A percentile compares a stretch with the other conserved stretches of the same genome.
phyloP scores from a whole-genome alignment of 768 basidiomycete genomes.

The Tubosaeta brunneosetosa region DNA sequence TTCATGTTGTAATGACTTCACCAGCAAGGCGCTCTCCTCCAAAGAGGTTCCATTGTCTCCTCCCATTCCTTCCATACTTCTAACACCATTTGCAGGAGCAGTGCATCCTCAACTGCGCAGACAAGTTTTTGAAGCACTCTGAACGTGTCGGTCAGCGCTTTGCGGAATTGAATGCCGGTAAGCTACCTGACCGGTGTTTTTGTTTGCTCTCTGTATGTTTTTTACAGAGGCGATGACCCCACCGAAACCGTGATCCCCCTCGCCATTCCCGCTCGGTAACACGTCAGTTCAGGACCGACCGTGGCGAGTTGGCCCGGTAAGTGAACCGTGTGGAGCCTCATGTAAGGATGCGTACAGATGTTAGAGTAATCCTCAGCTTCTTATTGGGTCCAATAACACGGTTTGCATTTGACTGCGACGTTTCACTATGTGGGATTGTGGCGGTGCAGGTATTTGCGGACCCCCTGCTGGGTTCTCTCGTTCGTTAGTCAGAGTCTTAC shows the following conservation, averaged over 20 bases:
- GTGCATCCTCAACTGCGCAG: slow-evolving; percentile 90
- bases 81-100: slow-evolving; percentile 54
- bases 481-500: no score
- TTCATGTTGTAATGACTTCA: slow-evolving; percentile 94
- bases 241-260: slow-evolving; percentile 25
- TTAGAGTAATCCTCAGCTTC: slow-evolving; percentile 15
- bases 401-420: neutral
- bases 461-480: neutral
- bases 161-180: slow-evolving; percentile 89
- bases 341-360: slow-evolving; percentile 12
- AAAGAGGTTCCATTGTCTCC: slow-evolving; percentile 66
- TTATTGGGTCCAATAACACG: slow-evolving; percentile 13
- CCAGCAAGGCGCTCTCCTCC: slow-evolving; percentile 85
- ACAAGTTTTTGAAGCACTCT: slow-evolving; percentile 97
- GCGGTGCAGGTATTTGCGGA: neutral
- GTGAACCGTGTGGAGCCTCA: slow-evolving; percentile 6
- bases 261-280: neutral
- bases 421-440: neutral
- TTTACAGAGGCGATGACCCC: slow-evolving; percentile 30
- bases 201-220: neutral
- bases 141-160: slow-evolving; percentile 90
- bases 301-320: slow-evolving; percentile 5
- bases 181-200: slow-evolving; percentile 24
- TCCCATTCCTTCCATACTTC: slow-evolving; percentile 2
- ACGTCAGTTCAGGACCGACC: slow-evolving; percentile 1